A percentile compares a stretch with the other conserved stretches of the same genome.
Conservation (phyloP, 805 yeast species). For the Spathaspora hagerdaliae region DNA sequence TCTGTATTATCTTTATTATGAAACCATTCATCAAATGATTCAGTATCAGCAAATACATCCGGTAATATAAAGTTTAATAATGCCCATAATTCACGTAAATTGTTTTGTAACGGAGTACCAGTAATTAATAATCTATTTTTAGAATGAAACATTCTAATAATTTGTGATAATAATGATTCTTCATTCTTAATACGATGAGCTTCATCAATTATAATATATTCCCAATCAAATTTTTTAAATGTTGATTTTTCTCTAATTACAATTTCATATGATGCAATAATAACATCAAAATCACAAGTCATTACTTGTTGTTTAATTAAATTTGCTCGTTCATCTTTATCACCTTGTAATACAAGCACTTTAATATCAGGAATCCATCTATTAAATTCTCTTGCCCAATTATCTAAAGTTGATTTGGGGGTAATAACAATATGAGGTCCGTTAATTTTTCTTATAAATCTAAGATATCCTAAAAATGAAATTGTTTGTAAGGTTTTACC, state of each 20-base stretch:
- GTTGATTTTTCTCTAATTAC: conserved; percentile 70
- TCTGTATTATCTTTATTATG: conserved; percentile 22
- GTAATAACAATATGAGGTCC: conserved; percentile 78
- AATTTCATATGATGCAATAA: conserved; percentile 70
- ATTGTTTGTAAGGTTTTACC: conserved; percentile 82
- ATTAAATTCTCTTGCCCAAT: conserved; percentile 75
- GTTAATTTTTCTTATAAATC: conserved; percentile 53
- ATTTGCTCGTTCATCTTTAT: conserved; percentile 59
- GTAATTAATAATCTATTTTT: conserved; percentile 69
- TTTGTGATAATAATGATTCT: conserved; percentile 67
- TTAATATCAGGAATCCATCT: conserved; percentile 79
- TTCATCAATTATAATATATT: conserved; percentile 75
- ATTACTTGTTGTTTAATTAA: conserved; percentile 48
- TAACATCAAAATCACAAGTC: conserved; percentile 66
- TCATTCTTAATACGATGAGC: conserved; percentile 83
- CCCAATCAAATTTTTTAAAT: conserved; percentile 67
- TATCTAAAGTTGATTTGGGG: conserved; percentile 77
- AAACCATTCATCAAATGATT: conserved; percentile 76
- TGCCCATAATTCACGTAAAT: conserved; percentile 80
- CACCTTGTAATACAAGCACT: conserved; percentile 69
- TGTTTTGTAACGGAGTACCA: conserved; percentile 81
- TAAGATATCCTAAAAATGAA: conserved; percentile 66
- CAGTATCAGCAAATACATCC: conserved; percentile 71
- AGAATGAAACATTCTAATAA: conserved; percentile 68
- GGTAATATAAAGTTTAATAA: conserved; percentile 71